Evolutionary conservation across 2,329 filamentous ascomycete genomes (phyloP).

Genomic region (Calonectria hongkongensis): DNA sequence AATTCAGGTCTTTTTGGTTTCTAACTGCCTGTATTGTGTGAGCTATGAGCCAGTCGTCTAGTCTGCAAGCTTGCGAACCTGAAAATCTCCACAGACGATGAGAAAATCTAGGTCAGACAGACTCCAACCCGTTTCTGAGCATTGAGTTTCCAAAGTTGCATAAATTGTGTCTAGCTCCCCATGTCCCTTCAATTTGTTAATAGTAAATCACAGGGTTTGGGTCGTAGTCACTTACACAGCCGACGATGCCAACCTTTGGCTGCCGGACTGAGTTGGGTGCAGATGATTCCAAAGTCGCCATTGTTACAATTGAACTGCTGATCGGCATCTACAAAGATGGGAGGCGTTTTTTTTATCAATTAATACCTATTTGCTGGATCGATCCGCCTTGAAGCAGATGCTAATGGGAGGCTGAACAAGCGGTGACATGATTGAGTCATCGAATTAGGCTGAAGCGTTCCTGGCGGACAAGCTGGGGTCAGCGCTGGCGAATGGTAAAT

Average conservation of each 20-base stretch:
- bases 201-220: no score
- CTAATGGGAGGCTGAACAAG: background rate
- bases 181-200: conserved; percentile 30
- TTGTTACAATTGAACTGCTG: background rate
- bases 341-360: background rate
- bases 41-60: background rate
- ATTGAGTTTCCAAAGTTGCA: conserved; percentile 25
- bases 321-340: background rate
- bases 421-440: conserved; percentile 17
- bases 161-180: conserved; percentile 41
- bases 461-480: background rate
- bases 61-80: conserved; percentile 69
- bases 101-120: conserved; percentile 83
- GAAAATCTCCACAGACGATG: conserved; percentile 96
- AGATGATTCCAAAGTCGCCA: conserved; percentile 6
- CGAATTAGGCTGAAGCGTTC: conserved; percentile 10
- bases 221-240: conserved; percentile 37
- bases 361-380: background rate
- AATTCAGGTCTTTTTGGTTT: conserved; percentile 89
- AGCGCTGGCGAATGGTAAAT: background rate
- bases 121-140: conserved; percentile 35
- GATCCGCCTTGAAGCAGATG: background rate
- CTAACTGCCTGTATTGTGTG: conserved; percentile 78
- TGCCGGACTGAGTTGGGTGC: background rate
- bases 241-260: conserved; percentile 41